These are phyloP conservation scores for Candida morakotiae DNA, from an alignment of 805 yeast species.

Conservation along the genomic window DNA sequence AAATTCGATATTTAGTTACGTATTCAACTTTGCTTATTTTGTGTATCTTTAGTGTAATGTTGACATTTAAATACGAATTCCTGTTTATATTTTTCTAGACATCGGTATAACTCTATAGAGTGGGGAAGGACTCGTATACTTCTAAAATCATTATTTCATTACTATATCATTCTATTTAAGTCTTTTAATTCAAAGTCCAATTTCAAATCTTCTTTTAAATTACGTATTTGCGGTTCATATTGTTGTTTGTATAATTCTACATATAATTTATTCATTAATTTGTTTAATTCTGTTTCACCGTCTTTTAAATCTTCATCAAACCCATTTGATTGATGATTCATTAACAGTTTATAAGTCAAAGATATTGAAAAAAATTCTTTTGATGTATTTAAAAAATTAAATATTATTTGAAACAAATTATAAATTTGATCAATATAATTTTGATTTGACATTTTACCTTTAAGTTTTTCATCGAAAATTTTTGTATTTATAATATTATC, in stretches of 20 bases:
- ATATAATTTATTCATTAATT: conserved; percentile 38
- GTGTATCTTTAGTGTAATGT: neutral
- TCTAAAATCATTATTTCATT: neutral
- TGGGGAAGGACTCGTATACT: neutral
- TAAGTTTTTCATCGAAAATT: conserved; percentile 24
- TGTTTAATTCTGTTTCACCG: conserved; percentile 24
- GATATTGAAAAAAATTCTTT: conserved; percentile 29
- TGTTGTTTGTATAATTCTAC: conserved; percentile 33
- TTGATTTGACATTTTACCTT: conserved; percentile 26
- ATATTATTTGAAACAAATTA: conserved; percentile 24
- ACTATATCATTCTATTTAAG: conserved; percentile 18
- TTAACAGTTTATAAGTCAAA: conserved; percentile 23
- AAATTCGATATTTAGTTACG: no score
- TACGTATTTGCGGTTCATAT: conserved; percentile 39
- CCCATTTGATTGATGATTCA: conserved; percentile 12
- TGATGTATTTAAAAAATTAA: conserved; percentile 29
- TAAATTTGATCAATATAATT: conserved; percentile 31
- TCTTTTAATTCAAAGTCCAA: conserved; percentile 48
- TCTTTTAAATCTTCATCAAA: conserved; percentile 11
- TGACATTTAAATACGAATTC: neutral
- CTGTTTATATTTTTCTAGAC: neutral
- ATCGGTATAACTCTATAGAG: neutral
- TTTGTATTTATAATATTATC: conserved; percentile 25
- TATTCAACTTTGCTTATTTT: no score
- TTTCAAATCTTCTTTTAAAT: conserved; percentile 50